Base-by-base conservation (phyloP, 1,284 basidiomycete species). In the Ustilago shanxiensis region DNA sequence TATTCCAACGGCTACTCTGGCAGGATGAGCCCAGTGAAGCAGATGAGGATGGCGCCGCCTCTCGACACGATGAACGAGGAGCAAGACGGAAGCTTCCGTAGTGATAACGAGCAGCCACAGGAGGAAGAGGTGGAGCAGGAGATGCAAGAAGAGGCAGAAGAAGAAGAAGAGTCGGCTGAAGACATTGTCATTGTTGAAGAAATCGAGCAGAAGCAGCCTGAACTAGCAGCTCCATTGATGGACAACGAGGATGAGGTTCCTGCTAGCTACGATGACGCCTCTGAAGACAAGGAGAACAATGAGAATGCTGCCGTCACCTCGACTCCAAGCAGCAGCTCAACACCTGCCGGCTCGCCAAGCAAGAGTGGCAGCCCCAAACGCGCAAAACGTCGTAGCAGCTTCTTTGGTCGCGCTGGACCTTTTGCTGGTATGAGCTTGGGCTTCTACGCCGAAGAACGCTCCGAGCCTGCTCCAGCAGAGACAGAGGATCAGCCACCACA, bases 401-500 rank as follows among this genome's bases (percentile, higher is more conserved):
- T 79, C 71, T 75, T 77, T 39, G 77, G 77, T 18, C 59, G 77
- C 6, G 74, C 77, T 14, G 71, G 74, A 3, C 70, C 75, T n/a
- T 72, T 79, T 58, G 37, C 45, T 22, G 73, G 64, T 2, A 72
- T 73, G 20, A 77, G 65, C 22, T 67, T 79, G 18, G 77, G 74
- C 10, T 79, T 79, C 54, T 79, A 79, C 41, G 70, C 72, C 10
- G 74, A 79, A 56, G 77, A 79, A 55, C 72, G 77, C 22, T 58
- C 53, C 20, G 64, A 67, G 24, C 31, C 47, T 10, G 37, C 53
- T 2, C 33, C 66, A 13, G 51, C 54, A 24, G 22, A 39, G 5
- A 24, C 7, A 9, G 22, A 11, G 14, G 41, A 20, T 20, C 26
- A 41, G 8, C n/a, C 49, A 18, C 20, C 65, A 18, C 35, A 49